A percentile compares a stretch with the other conserved stretches of the same genome.
Conservation (phyloP, 805 yeast genomes). For the Candida sanyiensis region DNA sequence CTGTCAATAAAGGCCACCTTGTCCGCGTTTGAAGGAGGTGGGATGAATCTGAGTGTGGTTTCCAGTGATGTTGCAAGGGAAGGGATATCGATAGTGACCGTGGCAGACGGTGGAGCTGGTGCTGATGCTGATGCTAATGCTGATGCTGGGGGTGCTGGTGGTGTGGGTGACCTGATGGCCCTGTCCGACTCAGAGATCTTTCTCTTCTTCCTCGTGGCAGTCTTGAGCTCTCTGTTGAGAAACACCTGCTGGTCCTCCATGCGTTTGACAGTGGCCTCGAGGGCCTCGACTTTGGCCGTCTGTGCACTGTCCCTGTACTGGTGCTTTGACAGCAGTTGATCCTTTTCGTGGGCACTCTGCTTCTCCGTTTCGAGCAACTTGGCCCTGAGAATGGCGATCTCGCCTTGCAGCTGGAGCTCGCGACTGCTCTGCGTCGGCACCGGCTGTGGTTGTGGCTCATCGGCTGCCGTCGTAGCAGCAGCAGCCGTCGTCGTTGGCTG, state of each 20-base stretch:
- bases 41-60: conserved; percentile 9
- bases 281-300: conserved; percentile 32
- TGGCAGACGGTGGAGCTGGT: neutral
- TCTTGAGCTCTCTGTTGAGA: conserved; percentile 42
- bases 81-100: neutral
- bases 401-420: conserved; percentile 60
- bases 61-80: too few species aligned
- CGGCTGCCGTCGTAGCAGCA: conserved; percentile 1
- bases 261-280: conserved; percentile 37
- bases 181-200: conserved; percentile 6
- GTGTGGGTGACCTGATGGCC: neutral
- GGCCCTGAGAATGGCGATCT: conserved; percentile 69
- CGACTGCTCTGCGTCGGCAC: conserved; percentile 8
- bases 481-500: neutral
- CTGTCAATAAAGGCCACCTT: conserved; percentile 33
- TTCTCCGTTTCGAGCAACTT: conserved; percentile 46
- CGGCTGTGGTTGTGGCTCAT: conserved; percentile 2
- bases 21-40: conserved; percentile 28
- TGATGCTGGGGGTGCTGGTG: neutral
- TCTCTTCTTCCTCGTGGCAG: conserved; percentile 19
- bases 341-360: conserved; percentile 27
- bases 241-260: conserved; percentile 54
- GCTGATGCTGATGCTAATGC: neutral
- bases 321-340: conserved; percentile 19
- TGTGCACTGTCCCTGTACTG: conserved; percentile 23